These are phyloP conservation scores for Panaeolus papilionaceus DNA, from an alignment of 768 basidiomycete species.

Conservation along the genomic window DNA sequence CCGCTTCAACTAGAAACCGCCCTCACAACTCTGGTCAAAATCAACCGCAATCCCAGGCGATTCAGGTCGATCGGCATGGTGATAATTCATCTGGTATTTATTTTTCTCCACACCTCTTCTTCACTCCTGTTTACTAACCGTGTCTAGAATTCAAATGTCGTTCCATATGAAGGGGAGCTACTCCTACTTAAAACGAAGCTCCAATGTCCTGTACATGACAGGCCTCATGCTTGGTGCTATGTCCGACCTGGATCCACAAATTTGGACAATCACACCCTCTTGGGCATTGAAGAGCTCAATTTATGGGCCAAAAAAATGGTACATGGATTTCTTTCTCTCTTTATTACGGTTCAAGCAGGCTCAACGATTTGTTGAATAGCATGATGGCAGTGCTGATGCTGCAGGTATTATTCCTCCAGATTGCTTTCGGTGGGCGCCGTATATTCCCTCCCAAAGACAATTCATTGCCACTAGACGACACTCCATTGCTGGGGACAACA, in stretches of 20 bases:
- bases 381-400: background rate
- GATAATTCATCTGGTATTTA: background rate
- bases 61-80: background rate
- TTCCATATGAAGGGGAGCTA: background rate
- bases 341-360: background rate
- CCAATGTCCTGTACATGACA: background rate
- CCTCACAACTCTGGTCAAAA: background rate
- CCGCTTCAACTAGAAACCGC: background rate
- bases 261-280: background rate
- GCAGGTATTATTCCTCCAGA: background rate
- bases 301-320: background rate
- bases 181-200: background rate
- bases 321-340: background rate
- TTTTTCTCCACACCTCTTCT: background rate
- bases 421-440: background rate
- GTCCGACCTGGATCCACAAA: background rate
- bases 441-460: background rate
- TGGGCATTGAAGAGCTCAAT: background rate
- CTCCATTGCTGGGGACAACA: background rate
- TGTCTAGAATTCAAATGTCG: background rate
- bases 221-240: background rate
- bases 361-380: background rate
- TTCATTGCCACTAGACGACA: background rate
- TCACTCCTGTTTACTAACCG: background rate
- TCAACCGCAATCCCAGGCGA: background rate